phyloP scores from a whole-genome alignment of 352 stramenopile genomes.

The Halophytophthora batemanensis region DNA sequence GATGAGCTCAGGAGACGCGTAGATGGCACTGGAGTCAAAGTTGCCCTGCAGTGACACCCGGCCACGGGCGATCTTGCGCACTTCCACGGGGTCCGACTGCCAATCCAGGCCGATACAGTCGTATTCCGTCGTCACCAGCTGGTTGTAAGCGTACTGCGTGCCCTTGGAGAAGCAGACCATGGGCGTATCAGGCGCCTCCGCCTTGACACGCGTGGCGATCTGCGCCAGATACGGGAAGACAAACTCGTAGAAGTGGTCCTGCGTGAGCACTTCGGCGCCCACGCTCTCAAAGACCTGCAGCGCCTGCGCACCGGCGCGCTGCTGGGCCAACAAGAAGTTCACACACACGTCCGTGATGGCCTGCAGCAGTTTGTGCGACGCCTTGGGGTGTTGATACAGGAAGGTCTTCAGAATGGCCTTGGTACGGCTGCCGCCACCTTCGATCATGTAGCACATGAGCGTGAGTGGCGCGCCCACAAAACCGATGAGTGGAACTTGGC shows the following conservation, averaged over 20 bases:
- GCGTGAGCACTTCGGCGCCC: slow-evolving; percentile 92
- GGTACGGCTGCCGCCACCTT: slow-evolving; percentile 95
- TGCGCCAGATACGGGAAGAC: slow-evolving; percentile 90
- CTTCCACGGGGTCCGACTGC: slow-evolving; percentile 90
- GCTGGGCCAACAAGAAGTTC: slow-evolving; percentile 94
- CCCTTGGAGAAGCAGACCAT: slow-evolving; percentile 88
- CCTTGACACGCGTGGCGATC: slow-evolving; percentile 79
- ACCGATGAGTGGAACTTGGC: slow-evolving; percentile 95
- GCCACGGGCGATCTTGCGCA: slow-evolving; percentile 75
- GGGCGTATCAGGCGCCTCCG: slow-evolving; percentile 52
- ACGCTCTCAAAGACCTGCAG: slow-evolving; percentile 98
- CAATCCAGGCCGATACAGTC: slow-evolving; percentile 94
- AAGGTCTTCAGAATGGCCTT: slow-evolving; percentile 94
- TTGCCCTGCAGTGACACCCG: slow-evolving; percentile 90
- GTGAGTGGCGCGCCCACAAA: slow-evolving; percentile 97
- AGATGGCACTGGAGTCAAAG: slow-evolving; percentile 90
- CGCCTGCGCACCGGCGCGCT: slow-evolving; percentile 92
- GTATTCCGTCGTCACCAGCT: slow-evolving; percentile 82
- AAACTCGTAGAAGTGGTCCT: slow-evolving; percentile 94
- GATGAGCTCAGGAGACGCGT: slow-evolving; percentile 84
- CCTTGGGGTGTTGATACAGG: slow-evolving; percentile 91
- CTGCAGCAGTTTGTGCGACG: slow-evolving; percentile 90
- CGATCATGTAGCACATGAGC: slow-evolving; percentile 99
- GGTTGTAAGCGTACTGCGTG: slow-evolving; percentile 75
- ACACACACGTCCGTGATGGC: slow-evolving; percentile 94